Percentiles rank a stretch among this genome's conserved stretches.
These are phyloP conservation scores for Boletus coffeatus DNA, from an alignment of 1,284 basidiomycete genomes.

Conservation along the genomic window DNA sequence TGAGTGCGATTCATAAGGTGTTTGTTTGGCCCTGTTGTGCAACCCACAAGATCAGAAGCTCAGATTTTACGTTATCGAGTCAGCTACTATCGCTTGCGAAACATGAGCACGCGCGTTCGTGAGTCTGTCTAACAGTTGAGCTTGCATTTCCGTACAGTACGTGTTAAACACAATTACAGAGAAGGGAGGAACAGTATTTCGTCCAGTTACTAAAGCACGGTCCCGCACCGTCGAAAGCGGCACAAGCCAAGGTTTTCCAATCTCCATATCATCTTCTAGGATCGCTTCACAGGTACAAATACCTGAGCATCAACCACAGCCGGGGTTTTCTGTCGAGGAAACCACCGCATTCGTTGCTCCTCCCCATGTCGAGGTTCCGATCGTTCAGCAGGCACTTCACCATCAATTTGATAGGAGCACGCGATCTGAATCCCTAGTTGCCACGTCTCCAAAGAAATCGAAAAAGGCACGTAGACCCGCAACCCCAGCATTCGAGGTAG, in stretches of 20 bases:
- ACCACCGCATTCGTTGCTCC: background rate
- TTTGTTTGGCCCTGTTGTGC: constrained; percentile 28
- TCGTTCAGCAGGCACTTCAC: constrained; percentile 5
- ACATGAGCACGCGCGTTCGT: constrained; percentile 76
- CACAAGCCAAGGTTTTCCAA: constrained; percentile 21
- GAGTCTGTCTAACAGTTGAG: constrained; percentile 31
- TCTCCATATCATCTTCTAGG: constrained; percentile 20
- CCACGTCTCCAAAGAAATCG: constrained; percentile 16
- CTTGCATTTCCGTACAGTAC: background rate
- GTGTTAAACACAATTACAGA: constrained; percentile 37
- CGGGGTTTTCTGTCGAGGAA: constrained; percentile 1
- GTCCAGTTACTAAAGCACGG: constrained; percentile 55
- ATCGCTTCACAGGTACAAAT: constrained; percentile 2
- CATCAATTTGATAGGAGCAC: constrained; percentile 10
- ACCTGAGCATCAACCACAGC: background rate
- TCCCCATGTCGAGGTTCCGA: constrained; percentile 2
- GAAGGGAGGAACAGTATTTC: constrained; percentile 66
- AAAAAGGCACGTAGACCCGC: constrained; percentile 37
- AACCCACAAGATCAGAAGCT: background rate
- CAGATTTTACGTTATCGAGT: background rate
- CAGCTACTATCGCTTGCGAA: background rate
- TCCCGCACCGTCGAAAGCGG: constrained; percentile 25
- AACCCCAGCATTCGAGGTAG: constrained; percentile 48
- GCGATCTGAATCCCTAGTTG: constrained; percentile 14
- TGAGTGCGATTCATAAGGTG: constrained; percentile 23